Conservation (phyloP, 73 alveolate genomes). For the Paramecium primaurelia region DNA sequence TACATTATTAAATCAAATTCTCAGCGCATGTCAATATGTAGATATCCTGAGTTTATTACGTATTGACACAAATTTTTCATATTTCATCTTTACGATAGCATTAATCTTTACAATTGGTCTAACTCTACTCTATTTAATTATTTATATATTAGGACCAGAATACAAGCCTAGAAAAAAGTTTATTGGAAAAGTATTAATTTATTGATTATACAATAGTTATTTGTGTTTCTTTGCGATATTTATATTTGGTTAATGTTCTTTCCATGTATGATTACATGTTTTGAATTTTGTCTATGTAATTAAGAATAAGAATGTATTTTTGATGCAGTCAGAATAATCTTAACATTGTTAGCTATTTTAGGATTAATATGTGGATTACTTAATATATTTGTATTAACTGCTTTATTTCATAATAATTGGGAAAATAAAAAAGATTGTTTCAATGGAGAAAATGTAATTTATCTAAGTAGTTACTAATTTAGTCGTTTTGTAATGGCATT, state of each 20-base stretch:
- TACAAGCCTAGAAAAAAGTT: conserved; percentile 44
- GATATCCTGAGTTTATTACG: not conserved
- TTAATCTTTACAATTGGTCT: not conserved
- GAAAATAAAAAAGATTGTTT: conserved; percentile 42
- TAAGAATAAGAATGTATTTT: not conserved
- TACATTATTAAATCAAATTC: not conserved
- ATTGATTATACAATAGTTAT: not conserved
- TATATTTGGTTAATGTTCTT: conserved; percentile 7
- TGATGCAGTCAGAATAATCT: not conserved
- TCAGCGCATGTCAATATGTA: not conserved
- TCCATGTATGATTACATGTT: not conserved
- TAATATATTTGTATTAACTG: not conserved
- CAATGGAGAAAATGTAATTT: not conserved
- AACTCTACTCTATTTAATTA: not conserved
- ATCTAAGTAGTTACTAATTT: not conserved
- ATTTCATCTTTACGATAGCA: not conserved
- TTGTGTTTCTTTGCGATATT: not conserved
- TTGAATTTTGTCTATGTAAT: not conserved
- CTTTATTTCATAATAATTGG: not conserved
- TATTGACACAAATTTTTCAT: not conserved
- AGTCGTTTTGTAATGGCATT: conserved; percentile 9
- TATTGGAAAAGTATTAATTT: conserved; percentile 4
- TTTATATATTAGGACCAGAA: not conserved
- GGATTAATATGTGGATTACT: conserved; percentile 8
- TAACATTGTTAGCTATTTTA: not conserved